Base-by-base conservation (phyloP, 1,284 basidiomycete genomes). In the Ganoderma sp. region DNA sequence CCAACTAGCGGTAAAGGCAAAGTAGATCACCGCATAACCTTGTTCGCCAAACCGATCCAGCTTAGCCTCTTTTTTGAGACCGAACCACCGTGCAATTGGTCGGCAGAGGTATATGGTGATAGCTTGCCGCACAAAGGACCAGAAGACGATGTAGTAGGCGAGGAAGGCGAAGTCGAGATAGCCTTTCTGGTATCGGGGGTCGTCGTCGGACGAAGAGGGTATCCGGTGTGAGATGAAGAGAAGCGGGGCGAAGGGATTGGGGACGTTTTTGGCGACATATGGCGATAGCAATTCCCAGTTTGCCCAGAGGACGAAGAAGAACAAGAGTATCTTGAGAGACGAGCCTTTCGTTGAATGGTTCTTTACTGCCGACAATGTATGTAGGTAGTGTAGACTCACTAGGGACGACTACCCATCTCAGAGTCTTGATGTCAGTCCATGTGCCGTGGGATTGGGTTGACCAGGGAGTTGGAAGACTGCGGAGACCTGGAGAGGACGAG, bases 11-110 rank as follows among this genome's bases (percentile, higher is more conserved):
- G 90, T 91, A 68, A 89, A 73, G 1, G 83, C 76, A 74, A 95
- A 97, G 79, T 98, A 98, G n/a, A 94, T 75, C 66, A 94, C 69
- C 0, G 95, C 93, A 79, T 98, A 97, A 0, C 89, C 91, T 79
- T 98, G 96, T 80, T 98, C 96, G 32, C 90, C 92, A 78, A 97
- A 98, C 39, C 96, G 83, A 68, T 91, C 88, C 48, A 95, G 79
- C 80, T 96, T 98, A 34, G 79, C 78, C 64, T 85, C 81, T 64
- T 86, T 87, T 74, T 82, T 85, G 67, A 98, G 87, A 0, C 95
- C 92, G 65, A 91, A 88, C 70, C 83, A 84, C 56, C 81, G 84
- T 0, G 92, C 96, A 61, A 97, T 76, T 0, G 93, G 94, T 45
- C 85, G 83, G 67, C 91, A 90, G n/a, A 96, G 60, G 72, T 89